Evolutionary conservation across 2,329 filamentous ascomycete genomes (phyloP).

Genomic region (Chaetomium olivaceum): DNA sequence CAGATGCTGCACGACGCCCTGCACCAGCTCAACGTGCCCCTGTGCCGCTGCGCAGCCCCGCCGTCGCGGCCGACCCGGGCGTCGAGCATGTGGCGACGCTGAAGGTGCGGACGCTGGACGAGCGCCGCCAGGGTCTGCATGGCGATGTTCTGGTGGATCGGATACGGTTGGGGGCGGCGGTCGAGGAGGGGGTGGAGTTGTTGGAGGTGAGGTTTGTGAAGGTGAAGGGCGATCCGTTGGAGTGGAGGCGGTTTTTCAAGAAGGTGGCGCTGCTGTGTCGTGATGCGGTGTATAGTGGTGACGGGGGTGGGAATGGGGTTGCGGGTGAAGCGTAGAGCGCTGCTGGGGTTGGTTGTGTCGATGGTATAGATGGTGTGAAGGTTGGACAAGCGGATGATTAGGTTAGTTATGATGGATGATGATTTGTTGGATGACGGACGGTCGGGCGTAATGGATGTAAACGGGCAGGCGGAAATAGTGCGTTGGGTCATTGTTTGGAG

Average conservation of each 20-base stretch:
- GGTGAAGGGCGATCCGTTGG: conserved; percentile 89
- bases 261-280: conserved; percentile 86
- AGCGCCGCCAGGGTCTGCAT: conserved; percentile 68
- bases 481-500: conserved; percentile 21
- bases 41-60: conserved; percentile 52
- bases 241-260: conserved; percentile 97
- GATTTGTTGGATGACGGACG: conserved; percentile 10
- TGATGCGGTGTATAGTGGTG: conserved; percentile 66
- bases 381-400: neutral
- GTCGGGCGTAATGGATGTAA: conserved; percentile 8
- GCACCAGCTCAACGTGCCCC: conserved; percentile 80
- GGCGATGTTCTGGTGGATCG: conserved; percentile 75
- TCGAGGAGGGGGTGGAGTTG: conserved; percentile 61
- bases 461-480: neutral
- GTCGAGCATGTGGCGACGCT: conserved; percentile 63
- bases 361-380: neutral
- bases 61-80: conserved; percentile 43
- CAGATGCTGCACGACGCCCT: conserved; percentile 79
- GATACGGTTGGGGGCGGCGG: conserved; percentile 53
- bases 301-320: conserved; percentile 12
- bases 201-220: conserved; percentile 91
- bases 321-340: conserved; percentile 4
- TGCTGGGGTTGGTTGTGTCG: neutral
- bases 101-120: conserved; percentile 73
- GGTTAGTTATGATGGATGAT: conserved; percentile 2